Conservation (phyloP, 1,139 yeast species). For the Blastobotrys proliferans region DNA sequence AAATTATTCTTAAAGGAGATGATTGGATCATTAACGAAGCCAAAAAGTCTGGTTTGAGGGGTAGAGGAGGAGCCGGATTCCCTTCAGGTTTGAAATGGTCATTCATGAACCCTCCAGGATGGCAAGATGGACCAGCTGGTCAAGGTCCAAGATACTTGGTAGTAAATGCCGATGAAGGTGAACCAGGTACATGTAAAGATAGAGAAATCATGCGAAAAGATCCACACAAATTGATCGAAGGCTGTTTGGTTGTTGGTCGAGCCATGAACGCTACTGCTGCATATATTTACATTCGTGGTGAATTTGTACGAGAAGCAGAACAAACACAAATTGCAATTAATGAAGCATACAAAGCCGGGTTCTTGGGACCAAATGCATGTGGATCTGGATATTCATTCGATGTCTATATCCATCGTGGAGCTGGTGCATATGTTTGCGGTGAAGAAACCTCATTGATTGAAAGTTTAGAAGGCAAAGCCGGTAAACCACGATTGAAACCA, state of each 20-base stretch:
- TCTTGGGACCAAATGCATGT: slow-evolving; percentile 78
- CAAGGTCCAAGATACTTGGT: slow-evolving; percentile 80
- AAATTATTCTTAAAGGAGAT: slow-evolving; percentile 74
- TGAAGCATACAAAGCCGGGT: slow-evolving; percentile 78
- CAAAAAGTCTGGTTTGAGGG: slow-evolving; percentile 79
- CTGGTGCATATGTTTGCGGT: slow-evolving; percentile 90
- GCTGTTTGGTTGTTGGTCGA: slow-evolving; percentile 80
- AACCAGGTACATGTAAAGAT: slow-evolving; percentile 90
- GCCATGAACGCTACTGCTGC: slow-evolving; percentile 94
- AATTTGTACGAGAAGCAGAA: slow-evolving; percentile 74
- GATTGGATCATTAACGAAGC: slow-evolving; percentile 84
- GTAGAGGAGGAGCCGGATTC: slow-evolving; percentile 93
- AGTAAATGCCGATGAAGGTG: slow-evolving; percentile 91
- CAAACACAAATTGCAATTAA: slow-evolving; percentile 73
- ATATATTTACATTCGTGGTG: slow-evolving; percentile 84
- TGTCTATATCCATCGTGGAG: slow-evolving; percentile 78
- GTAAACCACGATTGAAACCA: slow-evolving; percentile 88
- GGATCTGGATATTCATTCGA: slow-evolving; percentile 83
- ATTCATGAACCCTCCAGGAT: slow-evolving; percentile 90
- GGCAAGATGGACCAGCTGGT: slow-evolving; percentile 81
- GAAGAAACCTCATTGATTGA: slow-evolving; percentile 88
- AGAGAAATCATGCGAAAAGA: slow-evolving; percentile 85
- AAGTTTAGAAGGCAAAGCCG: slow-evolving; percentile 85
- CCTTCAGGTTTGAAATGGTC: slow-evolving; percentile 91
- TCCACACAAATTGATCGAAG: slow-evolving; percentile 86